These are phyloP conservation scores for Globisporangium uncinulatum DNA, from an alignment of 352 stramenopile genomes.

Conservation along the genomic window DNA sequence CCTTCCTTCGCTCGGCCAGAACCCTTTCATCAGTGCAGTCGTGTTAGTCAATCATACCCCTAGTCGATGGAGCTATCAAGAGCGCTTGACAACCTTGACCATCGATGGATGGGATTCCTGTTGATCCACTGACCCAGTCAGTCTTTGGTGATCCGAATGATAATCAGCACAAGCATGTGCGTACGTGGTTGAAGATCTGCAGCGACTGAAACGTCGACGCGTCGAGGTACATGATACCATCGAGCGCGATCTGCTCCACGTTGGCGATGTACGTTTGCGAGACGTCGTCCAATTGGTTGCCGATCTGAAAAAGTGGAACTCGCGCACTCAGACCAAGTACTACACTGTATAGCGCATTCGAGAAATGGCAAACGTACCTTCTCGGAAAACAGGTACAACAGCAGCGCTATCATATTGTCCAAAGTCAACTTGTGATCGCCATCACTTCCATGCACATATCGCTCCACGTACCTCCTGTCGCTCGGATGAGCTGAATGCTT, in stretches of 20 bases:
- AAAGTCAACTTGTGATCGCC: neutral
- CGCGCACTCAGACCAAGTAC: neutral
- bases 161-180: slow-evolving; percentile 1
- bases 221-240: slow-evolving; percentile 82
- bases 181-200: slow-evolving; percentile 80
- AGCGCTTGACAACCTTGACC: slow-evolving; percentile 40
- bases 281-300: slow-evolving; percentile 69
- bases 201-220: slow-evolving; percentile 60
- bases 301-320: slow-evolving; percentile 36
- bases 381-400: slow-evolving; percentile 56
- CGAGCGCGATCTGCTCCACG: slow-evolving; percentile 61
- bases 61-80: no score
- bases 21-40: slow-evolving; percentile 22
- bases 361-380: slow-evolving; percentile 34
- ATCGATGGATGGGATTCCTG: slow-evolving; percentile 79
- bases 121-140: neutral
- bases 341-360: no score
- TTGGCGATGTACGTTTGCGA: slow-evolving; percentile 45
- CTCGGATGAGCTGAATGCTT: slow-evolving; percentile 62
- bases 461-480: slow-evolving; percentile 47
- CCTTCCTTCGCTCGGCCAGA: slow-evolving; percentile 77
- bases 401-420: slow-evolving; percentile 38
- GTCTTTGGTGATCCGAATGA: neutral
- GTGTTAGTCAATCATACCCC: neutral
- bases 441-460: neutral